phyloP scores from a whole-genome alignment of 768 basidiomycete species.

The Clathrus columnatus region DNA sequence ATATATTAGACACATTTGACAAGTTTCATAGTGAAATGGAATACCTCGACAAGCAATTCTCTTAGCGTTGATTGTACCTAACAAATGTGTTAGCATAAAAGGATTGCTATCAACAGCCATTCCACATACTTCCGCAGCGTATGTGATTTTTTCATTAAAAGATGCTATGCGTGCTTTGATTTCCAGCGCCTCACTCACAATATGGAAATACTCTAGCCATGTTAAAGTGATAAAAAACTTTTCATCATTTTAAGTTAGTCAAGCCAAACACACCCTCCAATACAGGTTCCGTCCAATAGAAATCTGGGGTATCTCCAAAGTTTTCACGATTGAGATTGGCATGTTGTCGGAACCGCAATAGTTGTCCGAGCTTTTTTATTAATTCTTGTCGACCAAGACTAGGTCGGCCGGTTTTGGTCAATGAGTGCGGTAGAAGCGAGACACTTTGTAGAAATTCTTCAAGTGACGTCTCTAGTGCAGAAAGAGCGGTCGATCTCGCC shows the following conservation, averaged over 20 bases:
- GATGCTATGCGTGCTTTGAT: conserved; percentile 72
- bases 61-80: conserved; percentile 82
- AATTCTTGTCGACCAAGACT: conserved; percentile 73
- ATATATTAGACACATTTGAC: neutral
- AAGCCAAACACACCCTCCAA: conserved; percentile 56
- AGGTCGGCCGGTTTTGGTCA: conserved; percentile 75
- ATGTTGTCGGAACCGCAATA: conserved; percentile 88
- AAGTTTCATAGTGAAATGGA: conserved; percentile 10
- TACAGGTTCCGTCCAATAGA: conserved; percentile 92
- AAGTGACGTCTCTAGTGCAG: conserved; percentile 76
- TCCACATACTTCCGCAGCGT: conserved; percentile 68
- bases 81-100: neutral
- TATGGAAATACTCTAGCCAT: conserved; percentile 85
- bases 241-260: neutral
- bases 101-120: neutral
- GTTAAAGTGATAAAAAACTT: neutral
- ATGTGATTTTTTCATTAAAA: conserved; percentile 88
- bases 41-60: conserved; percentile 80
- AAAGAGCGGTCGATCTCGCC: conserved; percentile 79
- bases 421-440: conserved; percentile 64
- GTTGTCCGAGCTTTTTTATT: conserved; percentile 85
- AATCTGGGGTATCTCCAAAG: conserved; percentile 81
- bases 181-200: conserved; percentile 78
- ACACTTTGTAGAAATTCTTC: conserved; percentile 80
- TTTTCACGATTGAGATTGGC: conserved; percentile 86